Conservation (phyloP, 1,284 basidiomycete species). For the Sporisorium graminicola region DNA sequence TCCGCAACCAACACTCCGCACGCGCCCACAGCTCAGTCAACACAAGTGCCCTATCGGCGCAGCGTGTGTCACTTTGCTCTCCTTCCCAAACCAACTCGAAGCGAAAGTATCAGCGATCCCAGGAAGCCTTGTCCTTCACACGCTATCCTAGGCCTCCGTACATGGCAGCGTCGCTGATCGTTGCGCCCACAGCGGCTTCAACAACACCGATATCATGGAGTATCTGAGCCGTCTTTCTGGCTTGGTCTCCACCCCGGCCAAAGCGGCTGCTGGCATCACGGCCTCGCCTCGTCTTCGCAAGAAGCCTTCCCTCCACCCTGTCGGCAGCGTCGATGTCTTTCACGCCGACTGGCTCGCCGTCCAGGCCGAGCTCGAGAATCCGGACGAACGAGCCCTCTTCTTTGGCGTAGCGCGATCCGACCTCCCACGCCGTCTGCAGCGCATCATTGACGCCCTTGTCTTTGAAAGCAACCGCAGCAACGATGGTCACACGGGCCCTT, state of each 20-base stretch:
- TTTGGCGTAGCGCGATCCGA: slow-evolving; percentile 85
- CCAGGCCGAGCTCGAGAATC: slow-evolving; percentile 74
- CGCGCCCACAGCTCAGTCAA: neutral
- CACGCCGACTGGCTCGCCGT: slow-evolving; percentile 47
- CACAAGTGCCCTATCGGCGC: neutral
- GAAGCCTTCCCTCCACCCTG: slow-evolving; percentile 41
- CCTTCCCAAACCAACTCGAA: neutral
- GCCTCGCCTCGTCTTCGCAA: slow-evolving; percentile 39
- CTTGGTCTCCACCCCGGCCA: slow-evolving; percentile 45
- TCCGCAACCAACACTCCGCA: slow-evolving; percentile 21
- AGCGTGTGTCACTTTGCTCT: slow-evolving; percentile 4
- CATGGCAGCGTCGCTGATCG: slow-evolving; percentile 2
- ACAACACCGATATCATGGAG: slow-evolving; percentile 41
- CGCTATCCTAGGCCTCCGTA: neutral
- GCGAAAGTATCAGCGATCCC: neutral
- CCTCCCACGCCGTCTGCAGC: slow-evolving; percentile 81
- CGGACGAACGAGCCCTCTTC: slow-evolving; percentile 83
- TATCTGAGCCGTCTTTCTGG: slow-evolving; percentile 50
- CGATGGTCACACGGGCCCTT: slow-evolving; percentile 80
- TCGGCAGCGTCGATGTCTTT: slow-evolving; percentile 50
- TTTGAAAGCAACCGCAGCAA: slow-evolving; percentile 85
- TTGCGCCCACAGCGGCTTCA: slow-evolving; percentile 22
- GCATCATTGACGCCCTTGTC: slow-evolving; percentile 88
- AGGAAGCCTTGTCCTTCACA: neutral
- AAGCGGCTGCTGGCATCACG: slow-evolving; percentile 28